Base-by-base conservation (phyloP, 2,329 filamentous ascomycete genomes). In the Colletotrichum camelliae region DNA sequence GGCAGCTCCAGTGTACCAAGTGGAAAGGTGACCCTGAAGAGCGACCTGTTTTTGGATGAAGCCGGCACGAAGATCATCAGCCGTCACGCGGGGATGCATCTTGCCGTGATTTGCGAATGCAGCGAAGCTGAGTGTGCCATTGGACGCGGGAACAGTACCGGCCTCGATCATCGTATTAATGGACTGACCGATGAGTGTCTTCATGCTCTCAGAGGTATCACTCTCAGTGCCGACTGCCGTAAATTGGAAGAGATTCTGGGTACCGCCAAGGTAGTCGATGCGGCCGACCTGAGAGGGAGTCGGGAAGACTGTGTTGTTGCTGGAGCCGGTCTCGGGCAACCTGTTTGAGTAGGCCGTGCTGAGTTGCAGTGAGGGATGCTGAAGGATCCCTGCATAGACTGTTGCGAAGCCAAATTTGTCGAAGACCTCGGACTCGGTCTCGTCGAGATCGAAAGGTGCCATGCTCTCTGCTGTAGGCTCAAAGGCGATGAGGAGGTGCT, bases 1-100 rank as follows among this genome's bases (percentile, higher is more conserved):
- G 6, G 86, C 83, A 16, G 83, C 83, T 1, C 87, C 87, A 0
- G 86, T 88, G 77, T 84, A 88, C 79, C 81, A 89, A 0, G 87
- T 89, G n/a, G 83, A 84, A 21, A 81, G 79, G 18, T 83, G 75
- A 0, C 87, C 87, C 79, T 89, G 87, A 33, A 89, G 79, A 3
- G 79, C 83, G 77, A 86, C 83, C 65, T 87, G 79, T 55, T 83
- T 77, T 48, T 82, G 81, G 72, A 88, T 85, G 64, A 88, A 88
- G 0, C 87, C 87, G 9, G 70, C 77, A 24, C 74, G 77, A 70
- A 89, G 84, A 13, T 82, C 81, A 4, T 83, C 79, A 2, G 79
- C 76, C 0, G 82, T 78, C 1, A 86, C 83, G 15, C 79, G 81
- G 55, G 85, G 70, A 35, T 84, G 80, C 77, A 84, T 85, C 16